phyloP scores from a whole-genome alignment of 768 basidiomycete species.

The Naganishia onofrii region DNA sequence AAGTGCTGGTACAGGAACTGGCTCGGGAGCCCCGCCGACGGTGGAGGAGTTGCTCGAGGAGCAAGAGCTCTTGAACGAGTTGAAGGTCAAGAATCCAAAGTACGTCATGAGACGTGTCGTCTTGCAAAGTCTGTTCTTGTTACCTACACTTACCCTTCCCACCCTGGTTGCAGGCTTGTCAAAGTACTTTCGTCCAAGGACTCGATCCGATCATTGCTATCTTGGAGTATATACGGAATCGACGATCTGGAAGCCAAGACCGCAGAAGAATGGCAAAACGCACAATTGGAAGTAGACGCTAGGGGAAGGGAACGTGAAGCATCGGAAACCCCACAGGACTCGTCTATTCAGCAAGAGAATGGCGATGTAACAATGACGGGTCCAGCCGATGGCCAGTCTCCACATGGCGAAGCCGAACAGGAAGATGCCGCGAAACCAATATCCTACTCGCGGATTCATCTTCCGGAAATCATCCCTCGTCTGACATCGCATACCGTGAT shows the following conservation, averaged over 20 bases:
- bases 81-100: slow-evolving; percentile 84
- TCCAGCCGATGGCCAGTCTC: no score
- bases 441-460: not conserved
- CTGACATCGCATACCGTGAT: not conserved
- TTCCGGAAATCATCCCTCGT: slow-evolving; percentile 15
- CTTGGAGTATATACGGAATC: slow-evolving; percentile 49
- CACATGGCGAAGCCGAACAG: no score
- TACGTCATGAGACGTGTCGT: slow-evolving; percentile 62
- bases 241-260: slow-evolving; percentile 44
- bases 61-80: slow-evolving; percentile 88
- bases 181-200: slow-evolving; percentile 42
- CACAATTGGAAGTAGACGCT: not conserved
- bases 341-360: not conserved
- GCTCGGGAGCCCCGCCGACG: slow-evolving; percentile 51
- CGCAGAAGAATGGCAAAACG: slow-evolving; percentile 7
- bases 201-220: slow-evolving; percentile 40
- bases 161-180: slow-evolving; percentile 50
- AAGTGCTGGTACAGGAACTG: slow-evolving; percentile 3
- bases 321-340: not conserved
- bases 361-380: no score
- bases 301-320: not conserved
- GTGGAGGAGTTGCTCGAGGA: slow-evolving; percentile 89
- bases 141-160: no score
- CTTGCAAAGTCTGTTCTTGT: slow-evolving; percentile 54
- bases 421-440: not conserved